Base-by-base conservation (phyloP, 768 basidiomycete species). In the Mycena sanguinolenta region DNA sequence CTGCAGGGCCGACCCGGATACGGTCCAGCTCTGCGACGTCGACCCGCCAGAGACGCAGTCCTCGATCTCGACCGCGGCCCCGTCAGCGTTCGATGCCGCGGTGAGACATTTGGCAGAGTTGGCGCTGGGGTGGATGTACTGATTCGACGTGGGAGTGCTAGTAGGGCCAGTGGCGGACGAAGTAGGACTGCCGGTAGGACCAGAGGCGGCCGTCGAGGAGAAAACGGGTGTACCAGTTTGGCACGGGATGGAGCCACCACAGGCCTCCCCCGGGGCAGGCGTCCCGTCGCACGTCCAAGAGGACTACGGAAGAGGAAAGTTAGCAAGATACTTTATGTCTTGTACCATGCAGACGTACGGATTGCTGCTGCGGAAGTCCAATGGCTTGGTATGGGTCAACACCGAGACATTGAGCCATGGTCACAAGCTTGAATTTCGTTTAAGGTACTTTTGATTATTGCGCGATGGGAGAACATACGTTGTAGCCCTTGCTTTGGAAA, bases 11-110 rank as follows among this genome's bases (percentile, higher is more conserved):
- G 65, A 67, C 19, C 72, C 71, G 25, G 58, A 60, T 52, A 74
- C 67, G 12, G 77, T 77, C 74, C 74, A 77, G 46, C 66, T 64
- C 64, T 78, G 77, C 28, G 66, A 62, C 8, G 66, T 65, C 25
- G 74, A 73, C 14, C 75, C 76, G 5, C n/a, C 52, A 19, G 50
- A 9, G 25, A 52, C 12, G 16, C 44, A 46, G 44, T 46, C 44
- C 21, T 46, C 44, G 44, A 46, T 46, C 44, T 46, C 44, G 44
- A 46, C 44, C 7, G n/a, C 44, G 7, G 44, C 44, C 8, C 44
- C 44, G 52, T 30, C 52, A 9, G 28, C 28, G 28, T 53, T 53
- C 16, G 52, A 53, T 14, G 52, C 52, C 0, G 52, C 52, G 28
- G 27, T 53, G 52, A 53, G 52, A 17, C 52, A 53, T 9, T 53